These are phyloP conservation scores for Alternaria novae-zelandiae DNA, from an alignment of 2,329 filamentous ascomycete genomes.

Conservation along the genomic window DNA sequence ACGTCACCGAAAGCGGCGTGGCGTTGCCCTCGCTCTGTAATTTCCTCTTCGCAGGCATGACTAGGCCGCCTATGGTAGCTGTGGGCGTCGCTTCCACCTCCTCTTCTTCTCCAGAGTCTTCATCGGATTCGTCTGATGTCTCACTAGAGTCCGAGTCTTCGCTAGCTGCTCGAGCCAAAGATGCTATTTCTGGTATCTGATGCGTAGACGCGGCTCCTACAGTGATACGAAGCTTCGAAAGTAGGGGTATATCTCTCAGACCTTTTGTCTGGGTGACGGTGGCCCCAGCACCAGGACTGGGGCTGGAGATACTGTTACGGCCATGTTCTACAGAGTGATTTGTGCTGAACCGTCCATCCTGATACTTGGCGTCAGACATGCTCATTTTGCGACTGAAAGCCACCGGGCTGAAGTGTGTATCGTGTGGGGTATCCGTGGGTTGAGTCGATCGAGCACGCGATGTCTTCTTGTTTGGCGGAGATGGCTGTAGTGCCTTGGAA, in stretches of 20 bases:
- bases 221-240: conserved; percentile 41
- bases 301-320: conserved; percentile 8
- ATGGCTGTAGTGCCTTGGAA: conserved; percentile 56
- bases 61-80: conserved; percentile 24
- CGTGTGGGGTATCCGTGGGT: conserved; percentile 23
- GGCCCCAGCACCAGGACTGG: background rate
- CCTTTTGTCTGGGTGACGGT: conserved; percentile 23
- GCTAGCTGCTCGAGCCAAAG: conserved; percentile 22
- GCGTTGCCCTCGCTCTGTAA: conserved; percentile 44
- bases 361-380: conserved; percentile 61
- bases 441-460: conserved; percentile 10
- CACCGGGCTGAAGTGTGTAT: conserved; percentile 60
- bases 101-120: conserved; percentile 31
- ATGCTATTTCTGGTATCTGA: conserved; percentile 22
- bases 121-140: conserved; percentile 29
- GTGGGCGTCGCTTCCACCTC: conserved; percentile 12
- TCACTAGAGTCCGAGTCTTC: conserved; percentile 40
- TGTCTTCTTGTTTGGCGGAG: conserved; percentile 29
- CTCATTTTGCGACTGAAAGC: conserved; percentile 58
- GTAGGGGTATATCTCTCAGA: conserved; percentile 35
- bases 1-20: conserved; percentile 44
- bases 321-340: conserved; percentile 1
- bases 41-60: conserved; percentile 40
- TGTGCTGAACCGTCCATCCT: conserved; percentile 53
- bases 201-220: conserved; percentile 32